Evolutionary conservation across 2,329 filamentous ascomycete species (phyloP).

Genomic region (Sphaerulina vaccinii): DNA sequence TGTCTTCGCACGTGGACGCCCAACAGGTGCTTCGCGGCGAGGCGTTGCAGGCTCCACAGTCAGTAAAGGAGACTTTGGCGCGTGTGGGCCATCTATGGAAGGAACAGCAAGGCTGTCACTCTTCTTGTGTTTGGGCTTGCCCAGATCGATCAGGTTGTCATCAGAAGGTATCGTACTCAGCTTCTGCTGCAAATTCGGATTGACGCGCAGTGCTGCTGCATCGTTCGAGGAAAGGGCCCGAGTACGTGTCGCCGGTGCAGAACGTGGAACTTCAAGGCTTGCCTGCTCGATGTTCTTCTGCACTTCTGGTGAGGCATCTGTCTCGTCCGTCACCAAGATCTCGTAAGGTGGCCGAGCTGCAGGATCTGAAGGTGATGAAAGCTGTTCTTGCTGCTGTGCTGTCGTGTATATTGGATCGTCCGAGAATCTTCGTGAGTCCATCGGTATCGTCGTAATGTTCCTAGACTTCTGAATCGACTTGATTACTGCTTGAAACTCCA

Average conservation of each 20-base stretch:
- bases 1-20: constrained; percentile 14
- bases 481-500: constrained; percentile 90
- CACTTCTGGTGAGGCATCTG: constrained; percentile 4
- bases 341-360: constrained; percentile 22
- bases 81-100: background rate
- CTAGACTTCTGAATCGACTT: constrained; percentile 81
- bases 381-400: constrained; percentile 47
- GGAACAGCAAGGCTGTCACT: constrained; percentile 15
- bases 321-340: constrained; percentile 19
- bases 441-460: constrained; percentile 68
- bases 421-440: constrained; percentile 68
- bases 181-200: constrained; percentile 37
- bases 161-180: constrained; percentile 19
- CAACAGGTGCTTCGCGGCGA: constrained; percentile 13
- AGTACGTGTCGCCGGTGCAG: constrained; percentile 28
- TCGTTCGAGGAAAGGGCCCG: constrained; percentile 63
- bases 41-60: constrained; percentile 25
- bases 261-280: constrained; percentile 16
- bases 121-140: constrained; percentile 3
- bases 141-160: constrained; percentile 18
- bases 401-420: constrained; percentile 56
- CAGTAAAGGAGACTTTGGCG: constrained; percentile 15
- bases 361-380: constrained; percentile 52
- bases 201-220: constrained; percentile 48
- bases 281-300: constrained; percentile 11